Base-by-base conservation (phyloP, 148 eudicot genomes). In the Pouteria glomerata region DNA sequence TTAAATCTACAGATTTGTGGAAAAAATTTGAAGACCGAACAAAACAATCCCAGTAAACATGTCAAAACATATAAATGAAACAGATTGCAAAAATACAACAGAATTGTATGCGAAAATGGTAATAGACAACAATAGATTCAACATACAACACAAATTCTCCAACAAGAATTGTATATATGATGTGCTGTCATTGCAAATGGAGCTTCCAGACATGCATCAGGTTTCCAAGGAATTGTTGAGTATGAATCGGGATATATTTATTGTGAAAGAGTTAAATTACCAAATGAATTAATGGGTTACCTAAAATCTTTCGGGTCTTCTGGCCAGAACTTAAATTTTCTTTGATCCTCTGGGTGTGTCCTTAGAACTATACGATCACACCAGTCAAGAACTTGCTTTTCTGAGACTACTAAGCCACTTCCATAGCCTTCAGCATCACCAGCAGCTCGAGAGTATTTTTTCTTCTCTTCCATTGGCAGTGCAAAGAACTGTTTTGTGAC, bases 251-350 rank as follows among this genome's bases (percentile, higher is more conserved):
- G n/a, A n/a, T n/a, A n/a, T n/a, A n/a, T n/a, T n/a, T n/a, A n/a
- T n/a, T n/a, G n/a, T n/a, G n/a, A n/a, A n/a, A n/a, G n/a, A n/a
- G n/a, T n/a, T n/a, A n/a, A n/a, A n/a, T n/a, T n/a, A n/a, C n/a
- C n/a, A n/a, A n/a, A n/a, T n/a, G n/a, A n/a, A n/a, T n/a, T n/a
- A n/a, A n/a, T n/a, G n/a, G n/a, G n/a, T 60, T 52, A 83, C 86
- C 81, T 80, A 51, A 86, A 78, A 34, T 64, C 12, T 6, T 16
- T 33, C 1, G 86, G 85, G 0, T 42, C 42, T 19, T 82, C 56
- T 31, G 91, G 91, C 91, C 91, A 86, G 7, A 61, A 71, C 10
- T 78, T 37, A 39, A 72, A 77, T 15, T 80, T 72, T 47, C 80
- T 74, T 3, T 64, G 73, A 29, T 73, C 73, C 14, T 76, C 58